A percentile compares a stretch with the other conserved stretches of the same genome.
Evolutionary conservation across 192 early-diverging fungal species (phyloP).

Genomic region (Coemansia sp.): DNA sequence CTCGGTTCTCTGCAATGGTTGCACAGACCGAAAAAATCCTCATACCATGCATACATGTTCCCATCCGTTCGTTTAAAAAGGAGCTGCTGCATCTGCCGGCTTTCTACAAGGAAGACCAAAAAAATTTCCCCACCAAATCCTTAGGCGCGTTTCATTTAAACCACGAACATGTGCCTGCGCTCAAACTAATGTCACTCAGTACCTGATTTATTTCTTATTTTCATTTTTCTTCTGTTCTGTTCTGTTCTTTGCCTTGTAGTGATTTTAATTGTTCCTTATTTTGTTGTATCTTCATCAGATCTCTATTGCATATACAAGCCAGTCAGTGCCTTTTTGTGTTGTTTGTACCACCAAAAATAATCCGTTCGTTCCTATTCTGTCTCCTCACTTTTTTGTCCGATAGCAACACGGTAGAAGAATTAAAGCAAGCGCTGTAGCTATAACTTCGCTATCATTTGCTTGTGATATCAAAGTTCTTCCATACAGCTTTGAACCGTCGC

Average conservation of each 20-base stretch:
- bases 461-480: background rate
- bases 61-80: conserved; percentile 4
- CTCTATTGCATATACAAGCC: background rate
- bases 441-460: background rate
- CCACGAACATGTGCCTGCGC: background rate
- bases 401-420: background rate
- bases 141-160: conserved; percentile 9
- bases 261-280: conserved; percentile 8
- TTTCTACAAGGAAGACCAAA: conserved; percentile 3
- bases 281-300: conserved; percentile 2
- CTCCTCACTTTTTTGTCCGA: background rate
- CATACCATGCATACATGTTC: background rate
- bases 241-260: conserved; percentile 6
- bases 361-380: background rate
- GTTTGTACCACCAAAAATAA: conserved; percentile 9
- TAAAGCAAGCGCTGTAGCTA: background rate
- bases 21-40: background rate
- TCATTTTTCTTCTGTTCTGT: background rate
- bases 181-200: conserved; percentile 7
- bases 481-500: background rate
- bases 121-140: background rate
- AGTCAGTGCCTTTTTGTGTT: conserved; percentile 4
- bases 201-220: background rate
- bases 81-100: background rate
- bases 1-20: conserved; percentile 2